A percentile compares a stretch with the other conserved stretches of the same genome.
Evolutionary conservation across 352 stramenopile species (phyloP).

Genomic region (Aphanomyces astaci): DNA sequence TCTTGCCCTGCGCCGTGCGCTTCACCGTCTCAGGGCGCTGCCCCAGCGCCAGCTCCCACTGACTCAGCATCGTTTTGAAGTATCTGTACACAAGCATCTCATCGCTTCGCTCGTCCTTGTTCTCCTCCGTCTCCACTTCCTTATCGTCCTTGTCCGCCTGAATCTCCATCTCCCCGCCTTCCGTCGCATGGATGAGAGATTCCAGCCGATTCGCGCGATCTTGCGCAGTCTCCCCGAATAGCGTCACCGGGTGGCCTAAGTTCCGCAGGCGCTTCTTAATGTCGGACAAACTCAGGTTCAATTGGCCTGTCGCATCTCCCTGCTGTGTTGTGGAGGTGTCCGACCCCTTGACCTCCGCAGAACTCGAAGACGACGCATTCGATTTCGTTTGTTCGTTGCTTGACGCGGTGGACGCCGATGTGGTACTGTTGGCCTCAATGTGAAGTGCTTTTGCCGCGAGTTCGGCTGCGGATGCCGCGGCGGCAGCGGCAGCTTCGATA

Average conservation of each 20-base stretch:
- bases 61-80: slow-evolving; percentile 90
- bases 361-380: too few relatives aligned
- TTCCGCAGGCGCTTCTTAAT: slow-evolving; percentile 74
- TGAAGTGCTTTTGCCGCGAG: not conserved
- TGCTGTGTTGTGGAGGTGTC: not conserved
- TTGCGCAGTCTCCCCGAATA: slow-evolving; percentile 77
- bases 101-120: slow-evolving; percentile 33
- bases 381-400: too few relatives aligned
- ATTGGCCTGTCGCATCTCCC: not conserved
- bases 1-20: slow-evolving; percentile 84
- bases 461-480: too few relatives aligned
- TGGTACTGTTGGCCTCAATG: too few relatives aligned
- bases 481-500: not conserved
- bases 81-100: slow-evolving; percentile 83
- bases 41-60: slow-evolving; percentile 91
- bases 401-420: too few relatives aligned
- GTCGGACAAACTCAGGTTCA: slow-evolving; percentile 50
- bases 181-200: slow-evolving; percentile 8
- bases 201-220: slow-evolving; percentile 58
- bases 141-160: slow-evolving; percentile 13
- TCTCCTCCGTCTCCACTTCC: slow-evolving; percentile 22
- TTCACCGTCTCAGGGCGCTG: slow-evolving; percentile 83
- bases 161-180: slow-evolving; percentile 24
- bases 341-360: too few relatives aligned
- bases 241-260: slow-evolving; percentile 70